phyloP scores from a whole-genome alignment of 2,329 filamentous ascomycete genomes.

The Purpureocillium lavendulum region DNA sequence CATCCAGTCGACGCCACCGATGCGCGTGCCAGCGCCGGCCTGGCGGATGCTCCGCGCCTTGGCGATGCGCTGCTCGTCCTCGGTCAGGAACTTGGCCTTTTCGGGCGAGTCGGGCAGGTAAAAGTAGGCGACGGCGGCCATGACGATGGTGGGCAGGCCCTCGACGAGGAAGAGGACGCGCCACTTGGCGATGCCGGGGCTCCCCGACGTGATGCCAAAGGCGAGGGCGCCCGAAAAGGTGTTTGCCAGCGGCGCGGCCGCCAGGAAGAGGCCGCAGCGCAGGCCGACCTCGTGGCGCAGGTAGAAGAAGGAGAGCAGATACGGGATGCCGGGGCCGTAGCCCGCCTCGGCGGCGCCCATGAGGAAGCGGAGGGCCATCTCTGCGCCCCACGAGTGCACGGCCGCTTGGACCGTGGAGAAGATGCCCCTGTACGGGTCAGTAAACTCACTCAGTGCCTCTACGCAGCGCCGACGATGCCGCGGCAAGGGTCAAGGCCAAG shows the following conservation, averaged over 20 bases:
- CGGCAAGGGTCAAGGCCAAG: no score
- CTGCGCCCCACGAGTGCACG: slow-evolving; percentile 33
- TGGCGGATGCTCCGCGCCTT: slow-evolving; percentile 5
- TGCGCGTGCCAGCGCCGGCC: slow-evolving; percentile 1
- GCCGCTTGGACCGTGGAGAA: slow-evolving; percentile 30
- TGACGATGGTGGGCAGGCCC: slow-evolving; percentile 21
- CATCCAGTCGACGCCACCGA: slow-evolving; percentile 9
- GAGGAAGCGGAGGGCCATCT: slow-evolving; percentile 34
- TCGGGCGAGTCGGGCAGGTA: slow-evolving; percentile 14
- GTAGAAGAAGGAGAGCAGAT: slow-evolving; percentile 26
- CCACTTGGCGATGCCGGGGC: slow-evolving; percentile 51
- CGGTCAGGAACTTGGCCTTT: slow-evolving; percentile 10
- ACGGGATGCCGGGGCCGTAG: slow-evolving; percentile 22
- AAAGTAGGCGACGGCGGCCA: slow-evolving; percentile 19
- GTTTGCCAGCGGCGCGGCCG: slow-evolving; percentile 56
- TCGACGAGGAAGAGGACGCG: slow-evolving; percentile 53
- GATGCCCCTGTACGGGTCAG: slow-evolving; percentile 2
- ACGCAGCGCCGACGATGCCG: no score
- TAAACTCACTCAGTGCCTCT: no score
- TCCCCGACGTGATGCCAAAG: slow-evolving; percentile 54
- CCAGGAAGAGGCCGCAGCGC: slow-evolving; percentile 32
- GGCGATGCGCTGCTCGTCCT: slow-evolving; percentile 9
- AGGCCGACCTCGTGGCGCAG: slow-evolving; percentile 23
- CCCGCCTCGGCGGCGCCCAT: slow-evolving; percentile 24
- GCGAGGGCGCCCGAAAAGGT: slow-evolving; percentile 59